These are phyloP conservation scores for Mallotus japonicus DNA, from an alignment of 441 rosid species.

Conservation along the genomic window DNA sequence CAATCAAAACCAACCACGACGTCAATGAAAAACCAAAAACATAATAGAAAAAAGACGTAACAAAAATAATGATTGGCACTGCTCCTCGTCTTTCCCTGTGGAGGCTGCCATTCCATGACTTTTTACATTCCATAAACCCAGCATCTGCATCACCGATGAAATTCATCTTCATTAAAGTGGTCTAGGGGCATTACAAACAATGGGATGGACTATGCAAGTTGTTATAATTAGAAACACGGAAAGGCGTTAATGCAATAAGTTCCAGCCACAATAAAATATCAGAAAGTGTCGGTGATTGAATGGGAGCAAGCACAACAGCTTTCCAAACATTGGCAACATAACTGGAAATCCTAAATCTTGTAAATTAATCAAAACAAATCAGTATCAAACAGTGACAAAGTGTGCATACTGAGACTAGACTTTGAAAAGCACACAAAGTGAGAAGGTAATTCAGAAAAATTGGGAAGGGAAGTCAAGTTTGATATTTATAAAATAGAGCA, in stretches of 20 bases:
- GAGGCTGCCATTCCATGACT: neutral
- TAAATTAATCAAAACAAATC: neutral
- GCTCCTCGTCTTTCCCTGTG: neutral
- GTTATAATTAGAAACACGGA: neutral
- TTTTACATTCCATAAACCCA: constrained; percentile 5
- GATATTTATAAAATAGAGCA: neutral
- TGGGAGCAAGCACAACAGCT: neutral
- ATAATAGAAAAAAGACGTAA: neutral
- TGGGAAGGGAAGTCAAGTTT: neutral
- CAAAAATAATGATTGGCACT: neutral
- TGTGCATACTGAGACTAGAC: neutral
- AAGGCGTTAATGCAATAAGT: neutral
- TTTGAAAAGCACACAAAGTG: neutral
- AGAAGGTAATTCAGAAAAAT: neutral
- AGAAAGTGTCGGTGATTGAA: too few relatives aligned
- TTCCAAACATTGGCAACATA: neutral
- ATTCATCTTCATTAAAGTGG: neutral
- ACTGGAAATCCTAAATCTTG: neutral
- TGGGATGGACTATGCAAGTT: neutral
- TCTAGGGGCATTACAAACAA: neutral
- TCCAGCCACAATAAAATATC: neutral
- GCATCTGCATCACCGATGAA: constrained; percentile 2
- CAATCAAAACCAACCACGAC: neutral
- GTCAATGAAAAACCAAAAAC: neutral
- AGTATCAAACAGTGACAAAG: neutral